A percentile compares a stretch with the other conserved stretches of the same genome.
These are phyloP conservation scores for Fistulinella prunicolor DNA, from an alignment of 768 basidiomycete genomes.

Conservation along the genomic window DNA sequence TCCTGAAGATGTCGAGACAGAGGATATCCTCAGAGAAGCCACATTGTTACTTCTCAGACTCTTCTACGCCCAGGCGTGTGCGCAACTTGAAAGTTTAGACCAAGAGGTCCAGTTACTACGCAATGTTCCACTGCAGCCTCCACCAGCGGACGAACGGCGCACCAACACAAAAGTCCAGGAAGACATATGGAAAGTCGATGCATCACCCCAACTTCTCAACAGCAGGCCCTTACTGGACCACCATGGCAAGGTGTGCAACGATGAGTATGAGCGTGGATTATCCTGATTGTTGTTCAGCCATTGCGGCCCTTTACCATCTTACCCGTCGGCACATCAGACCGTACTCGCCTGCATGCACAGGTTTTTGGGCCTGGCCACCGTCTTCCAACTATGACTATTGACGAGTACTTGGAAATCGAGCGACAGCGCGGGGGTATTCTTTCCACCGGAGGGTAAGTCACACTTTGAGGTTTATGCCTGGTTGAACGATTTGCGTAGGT, in stretches of 20 bases:
- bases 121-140: constrained; percentile 44
- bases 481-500: constrained; percentile 38
- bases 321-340: constrained; percentile 64
- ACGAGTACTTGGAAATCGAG: constrained; percentile 91
- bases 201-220: constrained; percentile 40
- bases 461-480: background rate
- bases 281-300: constrained; percentile 48
- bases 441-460: constrained; percentile 77
- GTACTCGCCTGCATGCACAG: constrained; percentile 68
- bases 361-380: constrained; percentile 85
- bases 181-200: constrained; percentile 74
- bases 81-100: constrained; percentile 62
- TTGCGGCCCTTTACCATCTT: constrained; percentile 92
- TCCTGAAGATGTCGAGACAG: constrained; percentile 55
- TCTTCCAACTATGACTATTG: constrained; percentile 93
- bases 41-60: constrained; percentile 71
- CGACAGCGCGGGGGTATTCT: constrained; percentile 81
- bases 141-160: constrained; percentile 36
- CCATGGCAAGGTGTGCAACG: constrained; percentile 62
- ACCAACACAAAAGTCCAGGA: constrained; percentile 44
- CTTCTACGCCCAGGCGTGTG: constrained; percentile 63
- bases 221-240: constrained; percentile 70
- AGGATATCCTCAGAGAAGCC: constrained; percentile 65
- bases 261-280: background rate
- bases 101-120: constrained; percentile 72